Percentiles rank a stretch among this genome's conserved stretches.
Evolutionary conservation across 2,329 filamentous ascomycete species (phyloP).

Genomic region (Aspergillus awamori): DNA sequence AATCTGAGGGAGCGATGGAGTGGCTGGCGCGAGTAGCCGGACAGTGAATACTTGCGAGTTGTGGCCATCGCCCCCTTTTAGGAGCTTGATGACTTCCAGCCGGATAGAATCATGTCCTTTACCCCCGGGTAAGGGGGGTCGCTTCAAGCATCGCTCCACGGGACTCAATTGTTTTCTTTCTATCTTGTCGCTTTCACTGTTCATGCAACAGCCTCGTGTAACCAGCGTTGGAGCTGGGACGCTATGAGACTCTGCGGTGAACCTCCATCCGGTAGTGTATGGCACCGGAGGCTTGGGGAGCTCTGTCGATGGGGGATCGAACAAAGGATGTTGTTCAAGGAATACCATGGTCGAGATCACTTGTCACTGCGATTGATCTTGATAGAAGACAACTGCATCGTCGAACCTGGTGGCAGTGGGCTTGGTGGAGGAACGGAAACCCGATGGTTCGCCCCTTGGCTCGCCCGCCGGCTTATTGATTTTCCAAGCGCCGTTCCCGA

Average conservation of each 20-base stretch:
- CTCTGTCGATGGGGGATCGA: constrained; percentile 14
- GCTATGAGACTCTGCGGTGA: constrained; percentile 21
- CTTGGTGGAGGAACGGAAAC: neutral
- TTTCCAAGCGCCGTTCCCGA: constrained; percentile 3
- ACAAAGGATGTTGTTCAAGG: neutral
- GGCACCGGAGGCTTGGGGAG: constrained; percentile 21
- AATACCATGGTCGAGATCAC: neutral
- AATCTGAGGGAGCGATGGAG: constrained; percentile 8
- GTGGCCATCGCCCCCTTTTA: constrained; percentile 22
- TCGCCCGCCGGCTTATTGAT: constrained; percentile 1
- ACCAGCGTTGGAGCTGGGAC: constrained; percentile 22
- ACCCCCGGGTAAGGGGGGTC: constrained; percentile 22
- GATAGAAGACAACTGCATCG: neutral
- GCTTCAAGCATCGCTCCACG: constrained; percentile 23
- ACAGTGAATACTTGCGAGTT: constrained; percentile 26
- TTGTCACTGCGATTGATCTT: neutral
- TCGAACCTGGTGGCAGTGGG: neutral
- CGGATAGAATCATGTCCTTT: constrained; percentile 16
- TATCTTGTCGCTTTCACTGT: constrained; percentile 10
- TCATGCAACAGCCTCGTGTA: constrained; percentile 14
- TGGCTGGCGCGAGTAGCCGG: constrained; percentile 12
- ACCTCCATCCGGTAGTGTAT: constrained; percentile 24
- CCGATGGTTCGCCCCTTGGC: neutral
- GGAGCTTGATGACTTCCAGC: constrained; percentile 20
- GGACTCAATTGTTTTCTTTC: constrained; percentile 21